A percentile compares a stretch with the other conserved stretches of the same genome.
These are phyloP conservation scores for Sphagnurus paluster DNA, from an alignment of 1,284 basidiomycete species.

Conservation along the genomic window DNA sequence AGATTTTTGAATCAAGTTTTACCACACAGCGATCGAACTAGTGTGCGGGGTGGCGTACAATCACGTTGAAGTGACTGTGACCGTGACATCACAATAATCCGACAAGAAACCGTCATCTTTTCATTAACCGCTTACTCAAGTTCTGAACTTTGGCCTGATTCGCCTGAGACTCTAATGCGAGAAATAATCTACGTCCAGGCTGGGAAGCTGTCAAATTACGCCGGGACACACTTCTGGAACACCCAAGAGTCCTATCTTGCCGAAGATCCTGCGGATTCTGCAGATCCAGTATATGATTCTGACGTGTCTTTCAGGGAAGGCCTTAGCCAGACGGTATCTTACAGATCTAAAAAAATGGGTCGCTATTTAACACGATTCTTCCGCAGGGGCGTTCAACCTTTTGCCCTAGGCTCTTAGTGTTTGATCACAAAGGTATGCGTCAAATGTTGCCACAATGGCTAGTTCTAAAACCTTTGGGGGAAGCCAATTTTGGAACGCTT, in stretches of 20 bases:
- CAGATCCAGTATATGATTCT: constrained; percentile 46
- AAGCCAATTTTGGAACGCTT: constrained; percentile 68
- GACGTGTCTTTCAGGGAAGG: constrained; percentile 69
- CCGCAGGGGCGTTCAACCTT: constrained; percentile 54
- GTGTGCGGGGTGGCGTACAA: constrained; percentile 3
- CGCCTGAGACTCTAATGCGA: constrained; percentile 47
- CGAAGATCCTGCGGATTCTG: constrained; percentile 44
- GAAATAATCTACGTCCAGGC: constrained; percentile 80
- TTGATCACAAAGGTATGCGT: constrained; percentile 64
- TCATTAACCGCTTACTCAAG: not conserved
- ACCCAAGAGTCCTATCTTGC: constrained; percentile 70
- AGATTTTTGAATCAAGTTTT: too few species aligned
- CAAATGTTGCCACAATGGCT: constrained; percentile 1
- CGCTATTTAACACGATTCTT: constrained; percentile 3
- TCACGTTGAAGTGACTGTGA: not conserved
- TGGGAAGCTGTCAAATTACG: constrained; percentile 63
- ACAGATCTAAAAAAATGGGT: not conserved
- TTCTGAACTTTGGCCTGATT: not conserved
- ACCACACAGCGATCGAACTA: not conserved
- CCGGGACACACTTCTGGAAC: constrained; percentile 81
- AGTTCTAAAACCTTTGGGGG: constrained; percentile 5
- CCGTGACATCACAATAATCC: constrained; percentile 11
- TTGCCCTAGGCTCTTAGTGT: constrained; percentile 62
- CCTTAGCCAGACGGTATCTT: constrained; percentile 43
- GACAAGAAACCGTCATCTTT: constrained; percentile 7